A percentile compares a stretch with the other conserved stretches of the same genome.
phyloP scores from a whole-genome alignment of 768 basidiomycete genomes.

The Pisolithus tinctorius region DNA sequence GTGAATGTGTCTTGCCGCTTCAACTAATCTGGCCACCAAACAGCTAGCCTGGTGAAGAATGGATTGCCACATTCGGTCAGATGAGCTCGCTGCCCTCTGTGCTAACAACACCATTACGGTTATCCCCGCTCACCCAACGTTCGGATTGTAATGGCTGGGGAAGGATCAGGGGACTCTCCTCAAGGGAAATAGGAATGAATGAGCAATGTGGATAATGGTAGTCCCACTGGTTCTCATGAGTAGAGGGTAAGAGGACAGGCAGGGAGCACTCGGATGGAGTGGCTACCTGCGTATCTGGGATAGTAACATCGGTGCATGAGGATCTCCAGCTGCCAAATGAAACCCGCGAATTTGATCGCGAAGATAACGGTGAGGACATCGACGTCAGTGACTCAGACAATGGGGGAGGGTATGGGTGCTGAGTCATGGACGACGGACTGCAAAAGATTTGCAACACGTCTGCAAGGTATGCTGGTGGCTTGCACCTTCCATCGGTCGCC shows the following conservation, averaged over 20 bases:
- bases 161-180: conserved; percentile 32
- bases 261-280: conserved; percentile 22
- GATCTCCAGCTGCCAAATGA: conserved; percentile 38
- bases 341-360: conserved; percentile 37
- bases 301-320: conserved; percentile 28
- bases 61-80: conserved; percentile 5
- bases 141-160: not conserved
- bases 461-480: conserved; percentile 35
- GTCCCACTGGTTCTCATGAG: conserved; percentile 25
- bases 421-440: conserved; percentile 7
- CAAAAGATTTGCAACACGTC: conserved; percentile 11
- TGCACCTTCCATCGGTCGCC: conserved; percentile 32
- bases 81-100: not conserved
- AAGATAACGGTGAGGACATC: conserved; percentile 23
- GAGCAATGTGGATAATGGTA: conserved; percentile 29
- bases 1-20: conserved; percentile 51
- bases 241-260: conserved; percentile 24
- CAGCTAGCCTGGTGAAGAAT: conserved; percentile 26
- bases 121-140: conserved; percentile 12
- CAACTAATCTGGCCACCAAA: conserved; percentile 38
- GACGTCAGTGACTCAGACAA: conserved; percentile 18
- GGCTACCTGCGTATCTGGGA: conserved; percentile 28
- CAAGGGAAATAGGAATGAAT: conserved; percentile 27
- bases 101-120: conserved; percentile 3
- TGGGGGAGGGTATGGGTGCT: conserved; percentile 11